Base-by-base conservation (phyloP, 1,284 basidiomycete species). In the Rhodotorula sp. region DNA sequence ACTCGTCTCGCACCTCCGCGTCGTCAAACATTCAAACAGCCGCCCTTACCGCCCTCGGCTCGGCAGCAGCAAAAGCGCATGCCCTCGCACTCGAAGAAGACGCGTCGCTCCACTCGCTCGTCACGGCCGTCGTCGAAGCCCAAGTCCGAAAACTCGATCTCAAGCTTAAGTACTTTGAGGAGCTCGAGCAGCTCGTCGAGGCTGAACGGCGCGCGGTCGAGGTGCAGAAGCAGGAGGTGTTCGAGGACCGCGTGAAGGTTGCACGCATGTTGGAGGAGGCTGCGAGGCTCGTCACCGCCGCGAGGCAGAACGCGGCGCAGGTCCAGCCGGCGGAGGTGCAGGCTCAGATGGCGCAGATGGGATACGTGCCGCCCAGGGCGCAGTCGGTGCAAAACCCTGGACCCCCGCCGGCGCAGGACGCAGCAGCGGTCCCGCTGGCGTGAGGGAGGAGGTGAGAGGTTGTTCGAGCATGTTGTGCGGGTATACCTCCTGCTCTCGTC, bases 71-170 rank as follows among this genome's bases (percentile, higher is more conserved):
- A 76, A 92, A 94, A 44, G 93, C 95, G 0, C 83, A 86, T 47
- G 81, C 87, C 1, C 86, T 99, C 34, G 91, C 93, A 0, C 85
- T 87, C n/a, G 88, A 89, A 24, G 94, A 96, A 80, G 91, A 96
- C 75, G 81, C 84, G 0, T 88, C 91, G 64, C 90, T 97, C 72
- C 87, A 88, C 58, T 84, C 86, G 62, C 87, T 94, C 30, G 87
- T 98, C 28, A 87, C 90, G 2, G 86, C 88, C 59, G 85, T 98
- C 67, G 91, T 98, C 81, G 90, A 93, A 77, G 86, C 95, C 40
- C 96, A 95, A 67, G 84, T 97, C 57, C 88, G 88, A 26, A 98
- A 98, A 81, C 87, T 99, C 59, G 94, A 98, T 79, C 83, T 94
- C 71, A 96, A 97, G 84, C 90, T 93, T 85, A 81, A 85, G 5